Percentiles rank a stretch among this genome's conserved stretches.
Evolutionary conservation across 345 rosid genomes (phyloP).

Genomic region (Citrus sinensis): DNA sequence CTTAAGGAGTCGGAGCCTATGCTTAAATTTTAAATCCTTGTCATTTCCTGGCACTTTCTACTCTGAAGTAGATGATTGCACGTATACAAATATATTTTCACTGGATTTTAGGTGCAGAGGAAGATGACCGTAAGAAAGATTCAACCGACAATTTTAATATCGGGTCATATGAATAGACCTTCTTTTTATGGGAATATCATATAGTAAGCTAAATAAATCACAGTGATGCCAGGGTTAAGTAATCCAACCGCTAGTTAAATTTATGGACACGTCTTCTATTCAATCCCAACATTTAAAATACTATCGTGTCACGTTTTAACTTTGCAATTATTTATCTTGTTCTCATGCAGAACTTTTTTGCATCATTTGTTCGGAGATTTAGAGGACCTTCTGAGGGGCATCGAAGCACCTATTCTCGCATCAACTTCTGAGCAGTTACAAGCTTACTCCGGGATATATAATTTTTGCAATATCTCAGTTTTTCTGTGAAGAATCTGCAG

Average conservation of each 20-base stretch:
- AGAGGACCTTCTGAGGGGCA: constrained; percentile 60
- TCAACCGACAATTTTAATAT: not conserved
- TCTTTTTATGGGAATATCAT: not conserved
- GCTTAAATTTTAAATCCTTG: not conserved
- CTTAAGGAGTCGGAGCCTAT: not conserved
- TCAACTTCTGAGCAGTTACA: constrained; percentile 50
- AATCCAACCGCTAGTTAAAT: not conserved
- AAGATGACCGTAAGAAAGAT: not conserved
- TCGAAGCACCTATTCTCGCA: constrained; percentile 61
- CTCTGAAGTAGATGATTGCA: not conserved
- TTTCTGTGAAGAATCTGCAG: not conserved
- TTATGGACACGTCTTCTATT: not conserved
- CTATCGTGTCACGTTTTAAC: not conserved
- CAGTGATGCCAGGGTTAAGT: not conserved
- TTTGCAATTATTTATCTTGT: not conserved
- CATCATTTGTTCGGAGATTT: constrained; percentile 50
- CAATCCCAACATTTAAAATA: not conserved
- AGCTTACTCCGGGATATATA: constrained; percentile 4
- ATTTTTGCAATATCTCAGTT: constrained; percentile 5
- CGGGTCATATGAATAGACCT: not conserved
- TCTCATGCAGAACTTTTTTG: constrained; percentile 50
- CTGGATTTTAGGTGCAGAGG: not conserved
- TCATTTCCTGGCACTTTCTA: not conserved
- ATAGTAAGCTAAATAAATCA: not conserved
- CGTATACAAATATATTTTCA: too few species aligned